These are phyloP conservation scores for Penicillium psychrofluorescens DNA, from an alignment of 495 filamentous ascomycete species.

Conservation along the genomic window DNA sequence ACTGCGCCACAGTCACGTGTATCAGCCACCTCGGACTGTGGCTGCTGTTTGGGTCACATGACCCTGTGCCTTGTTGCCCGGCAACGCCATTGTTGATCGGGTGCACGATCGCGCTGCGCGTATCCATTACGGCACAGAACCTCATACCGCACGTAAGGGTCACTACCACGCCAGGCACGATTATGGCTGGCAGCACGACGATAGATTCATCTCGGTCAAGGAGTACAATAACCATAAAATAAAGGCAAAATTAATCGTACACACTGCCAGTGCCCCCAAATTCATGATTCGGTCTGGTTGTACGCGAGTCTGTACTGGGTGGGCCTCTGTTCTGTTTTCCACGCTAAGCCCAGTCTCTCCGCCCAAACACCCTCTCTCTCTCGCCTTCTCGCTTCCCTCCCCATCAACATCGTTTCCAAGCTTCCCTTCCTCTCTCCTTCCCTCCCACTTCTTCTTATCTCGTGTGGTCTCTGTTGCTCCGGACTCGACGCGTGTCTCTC, in stretches of 20 bases:
- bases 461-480: conserved; percentile 3
- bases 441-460: conserved; percentile 6
- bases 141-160: no score
- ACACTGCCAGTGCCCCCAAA: conserved; percentile 2
- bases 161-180: no score
- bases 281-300: conserved; percentile 13
- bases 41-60: not conserved
- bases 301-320: conserved; percentile 31
- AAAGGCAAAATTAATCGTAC: not conserved
- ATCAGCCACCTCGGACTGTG: no score
- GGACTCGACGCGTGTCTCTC: conserved; percentile 9
- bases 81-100: conserved; percentile 12
- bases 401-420: conserved; percentile 29
- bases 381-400: conserved; percentile 33
- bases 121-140: no score
- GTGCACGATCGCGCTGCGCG: no score
- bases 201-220: no score
- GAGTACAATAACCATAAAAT: not conserved
- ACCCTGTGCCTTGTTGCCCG: conserved; percentile 2
- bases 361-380: conserved; percentile 42
- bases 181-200: no score
- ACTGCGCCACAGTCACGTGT: conserved; percentile 3
- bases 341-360: conserved; percentile 42
- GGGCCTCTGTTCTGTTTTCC: conserved; percentile 32
- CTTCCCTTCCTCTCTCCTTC: conserved; percentile 22